These are phyloP conservation scores for Quercus berberidifolia DNA, from an alignment of 306 rosid genomes.

Conservation along the genomic window DNA sequence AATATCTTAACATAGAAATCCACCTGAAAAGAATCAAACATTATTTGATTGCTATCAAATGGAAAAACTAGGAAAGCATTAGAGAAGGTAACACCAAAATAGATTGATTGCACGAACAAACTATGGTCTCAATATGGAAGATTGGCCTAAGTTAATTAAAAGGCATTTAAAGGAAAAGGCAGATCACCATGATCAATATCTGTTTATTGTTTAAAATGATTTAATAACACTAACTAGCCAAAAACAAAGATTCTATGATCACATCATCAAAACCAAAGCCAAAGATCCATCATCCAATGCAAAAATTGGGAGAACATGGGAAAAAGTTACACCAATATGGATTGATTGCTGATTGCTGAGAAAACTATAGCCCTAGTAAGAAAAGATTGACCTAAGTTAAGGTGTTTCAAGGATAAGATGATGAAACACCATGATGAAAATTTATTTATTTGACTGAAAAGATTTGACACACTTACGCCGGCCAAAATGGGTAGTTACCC, in stretches of 20 bases:
- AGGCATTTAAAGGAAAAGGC: neutral
- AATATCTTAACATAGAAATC: conserved; percentile 29
- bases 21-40: neutral
- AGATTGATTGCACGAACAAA: neutral
- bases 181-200: neutral
- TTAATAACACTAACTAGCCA: neutral
- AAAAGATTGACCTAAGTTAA: no score
- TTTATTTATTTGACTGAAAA: no score
- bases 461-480: no score
- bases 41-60: neutral
- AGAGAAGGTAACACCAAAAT: neutral
- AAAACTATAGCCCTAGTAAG: no score
- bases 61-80: neutral
- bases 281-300: no score
- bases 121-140: neutral
- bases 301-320: no score
- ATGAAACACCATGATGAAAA: no score
- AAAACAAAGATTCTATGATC: neutral
- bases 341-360: no score
- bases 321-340: no score
- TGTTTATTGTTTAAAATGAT: neutral
- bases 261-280: neutral
- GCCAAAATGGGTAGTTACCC: no score
- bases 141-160: neutral
- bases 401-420: no score